Base-by-base conservation (phyloP, 2,329 filamentous ascomycete genomes). In the Pezicula carpinea region DNA sequence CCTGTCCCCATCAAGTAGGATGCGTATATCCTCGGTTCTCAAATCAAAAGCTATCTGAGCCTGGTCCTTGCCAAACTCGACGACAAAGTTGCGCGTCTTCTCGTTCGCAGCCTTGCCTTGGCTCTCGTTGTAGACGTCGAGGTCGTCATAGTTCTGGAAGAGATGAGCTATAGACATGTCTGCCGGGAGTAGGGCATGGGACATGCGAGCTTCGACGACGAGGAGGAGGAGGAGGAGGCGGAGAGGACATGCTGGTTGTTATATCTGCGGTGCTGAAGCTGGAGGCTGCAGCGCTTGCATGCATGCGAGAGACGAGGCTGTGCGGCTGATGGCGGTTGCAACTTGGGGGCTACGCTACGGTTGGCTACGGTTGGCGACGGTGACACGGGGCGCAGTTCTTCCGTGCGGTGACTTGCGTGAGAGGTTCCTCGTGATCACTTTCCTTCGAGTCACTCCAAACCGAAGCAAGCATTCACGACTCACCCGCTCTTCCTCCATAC, bases 61-160 rank as follows among this genome's bases (percentile, higher is more conserved):
- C 34, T 70, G 62, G 2, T 75, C 64, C 38, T 74, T 71, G 10
- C 78, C 78, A 58, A 86, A 85, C 54, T 84, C 78, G n/a, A 86
- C 68, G 26, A 83, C 74, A 55, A 86, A 85, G 60, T 84, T 86
- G 29, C 57, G 64, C 17, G 74, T 76, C 0, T 60, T 48, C 2
- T 65, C 62, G 36, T 66, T 61, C 13, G 66, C 63, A 4, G 74
- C 70, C 34, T 69, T 61, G 1, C 60, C 39, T 48, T 75, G 64
- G 39, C 74, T 71, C 2, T 64, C 52, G 0, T 69, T 55, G 49
- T 80, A 80, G 35, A 73, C 70, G 0, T 59, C 57, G 3, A 65
- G 53, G 26, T 71, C 54, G 59, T 86, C 82, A 43, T 84, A 78
- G 57, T 82, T 46, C 10, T 43, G 43, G 44, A 64, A 63, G 17